phyloP scores from a whole-genome alignment of 495 filamentous ascomycete species.

The Aspergillus homomorphus region DNA sequence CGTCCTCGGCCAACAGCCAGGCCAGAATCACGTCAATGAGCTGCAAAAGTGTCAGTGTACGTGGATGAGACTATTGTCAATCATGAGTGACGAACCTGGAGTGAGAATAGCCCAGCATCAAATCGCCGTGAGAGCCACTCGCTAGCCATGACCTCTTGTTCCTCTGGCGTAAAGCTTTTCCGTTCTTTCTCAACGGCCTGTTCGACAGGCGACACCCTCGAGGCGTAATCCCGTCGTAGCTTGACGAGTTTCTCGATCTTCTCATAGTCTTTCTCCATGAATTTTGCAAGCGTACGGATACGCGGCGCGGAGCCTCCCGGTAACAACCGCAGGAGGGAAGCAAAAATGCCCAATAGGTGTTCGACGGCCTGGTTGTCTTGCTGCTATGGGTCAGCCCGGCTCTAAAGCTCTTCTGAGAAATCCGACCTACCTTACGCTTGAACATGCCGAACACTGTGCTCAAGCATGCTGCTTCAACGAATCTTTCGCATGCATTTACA shows the following conservation, averaged over 20 bases:
- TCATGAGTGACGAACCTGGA: slow-evolving; percentile 51
- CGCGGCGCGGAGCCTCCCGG: slow-evolving; percentile 75
- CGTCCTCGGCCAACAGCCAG: slow-evolving; percentile 91
- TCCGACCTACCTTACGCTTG: slow-evolving; percentile 69
- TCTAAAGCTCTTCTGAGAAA: background rate
- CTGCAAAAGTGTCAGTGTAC: slow-evolving; percentile 23
- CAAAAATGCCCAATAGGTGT: slow-evolving; percentile 86
- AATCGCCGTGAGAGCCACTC: slow-evolving; percentile 83
- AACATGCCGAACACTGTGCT: slow-evolving; percentile 83
- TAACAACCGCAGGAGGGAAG: slow-evolving; percentile 74
- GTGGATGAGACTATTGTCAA: background rate
- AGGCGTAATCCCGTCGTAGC: slow-evolving; percentile 68
- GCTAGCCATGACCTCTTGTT: slow-evolving; percentile 63
- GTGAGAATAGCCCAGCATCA: slow-evolving; percentile 79
- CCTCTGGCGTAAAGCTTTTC: slow-evolving; percentile 43
- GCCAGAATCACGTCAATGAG: slow-evolving; percentile 84
- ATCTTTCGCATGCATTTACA: slow-evolving; percentile 60
- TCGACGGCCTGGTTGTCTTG: slow-evolving; percentile 69
- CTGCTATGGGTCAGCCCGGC: slow-evolving; percentile 31
- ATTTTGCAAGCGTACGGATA: slow-evolving; percentile 86
- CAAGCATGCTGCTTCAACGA: slow-evolving; percentile 82
- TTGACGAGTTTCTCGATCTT: slow-evolving; percentile 69
- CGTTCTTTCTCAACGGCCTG: slow-evolving; percentile 60
- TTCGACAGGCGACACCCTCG: slow-evolving; percentile 63
- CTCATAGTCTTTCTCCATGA: slow-evolving; percentile 91